These are phyloP conservation scores for Athelia psychrophila DNA, from an alignment of 1,284 basidiomycete genomes.

Conservation along the genomic window DNA sequence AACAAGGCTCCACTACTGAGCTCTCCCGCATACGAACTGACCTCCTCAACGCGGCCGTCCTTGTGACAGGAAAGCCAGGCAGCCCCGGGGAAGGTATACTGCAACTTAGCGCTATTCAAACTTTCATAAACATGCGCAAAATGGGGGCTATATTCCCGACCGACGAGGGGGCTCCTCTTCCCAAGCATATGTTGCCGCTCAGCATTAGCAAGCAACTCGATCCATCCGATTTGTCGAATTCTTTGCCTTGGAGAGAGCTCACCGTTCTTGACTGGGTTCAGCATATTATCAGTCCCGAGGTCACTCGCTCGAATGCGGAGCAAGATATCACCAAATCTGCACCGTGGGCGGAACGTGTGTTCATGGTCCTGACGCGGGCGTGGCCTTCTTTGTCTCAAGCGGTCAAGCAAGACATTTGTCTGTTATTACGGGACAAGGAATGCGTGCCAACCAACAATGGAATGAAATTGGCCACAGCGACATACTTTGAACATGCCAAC, in stretches of 20 bases:
- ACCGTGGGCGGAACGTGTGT: constrained; percentile 81
- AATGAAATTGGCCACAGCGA: constrained; percentile 70
- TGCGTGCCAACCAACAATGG: constrained; percentile 88
- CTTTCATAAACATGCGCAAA: constrained; percentile 71
- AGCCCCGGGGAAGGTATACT: constrained; percentile 51
- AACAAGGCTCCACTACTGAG: constrained; percentile 40
- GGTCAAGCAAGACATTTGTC: constrained; percentile 52
- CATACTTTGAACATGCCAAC: constrained; percentile 88
- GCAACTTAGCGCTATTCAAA: constrained; percentile 67
- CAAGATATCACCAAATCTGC: constrained; percentile 71
- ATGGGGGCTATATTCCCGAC: constrained; percentile 65
- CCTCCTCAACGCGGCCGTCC: constrained; percentile 69
- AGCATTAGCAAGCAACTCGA: constrained; percentile 65
- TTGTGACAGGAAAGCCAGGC: constrained; percentile 42
- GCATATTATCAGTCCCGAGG: constrained; percentile 57
- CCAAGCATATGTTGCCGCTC: constrained; percentile 74
- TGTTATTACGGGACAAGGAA: constrained; percentile 56
- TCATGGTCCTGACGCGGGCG: constrained; percentile 68
- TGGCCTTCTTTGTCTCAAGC: constrained; percentile 74
- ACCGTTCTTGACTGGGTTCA: constrained; percentile 75
- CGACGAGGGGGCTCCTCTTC: constrained; percentile 72
- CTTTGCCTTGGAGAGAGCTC: constrained; percentile 85
- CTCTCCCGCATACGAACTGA: constrained; percentile 51
- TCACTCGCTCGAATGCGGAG: constrained; percentile 41
- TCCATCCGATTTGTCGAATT: constrained; percentile 49